Evolutionary conservation across 106 monocot genomes (phyloP).

Genomic region (Acorus calamus): DNA sequence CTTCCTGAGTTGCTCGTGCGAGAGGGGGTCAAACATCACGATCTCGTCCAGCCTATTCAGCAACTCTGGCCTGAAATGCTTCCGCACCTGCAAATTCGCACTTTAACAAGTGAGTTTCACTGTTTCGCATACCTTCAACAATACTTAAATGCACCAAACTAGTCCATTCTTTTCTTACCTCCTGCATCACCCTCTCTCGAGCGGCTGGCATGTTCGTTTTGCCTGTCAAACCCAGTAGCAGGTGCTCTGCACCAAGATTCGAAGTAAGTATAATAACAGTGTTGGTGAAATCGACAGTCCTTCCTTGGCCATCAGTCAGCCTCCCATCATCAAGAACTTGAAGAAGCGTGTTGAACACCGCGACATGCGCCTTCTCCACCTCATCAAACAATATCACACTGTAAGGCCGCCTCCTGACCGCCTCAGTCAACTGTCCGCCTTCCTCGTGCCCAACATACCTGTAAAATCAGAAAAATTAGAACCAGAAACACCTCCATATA

Average conservation of each 20-base stretch:
- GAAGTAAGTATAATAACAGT: constrained; percentile 68
- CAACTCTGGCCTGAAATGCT: constrained; percentile 63
- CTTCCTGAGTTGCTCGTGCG: constrained; percentile 58
- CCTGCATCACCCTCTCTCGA: constrained; percentile 41
- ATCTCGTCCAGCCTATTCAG: constrained; percentile 65
- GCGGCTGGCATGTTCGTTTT: constrained; percentile 40
- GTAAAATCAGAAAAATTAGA: not conserved
- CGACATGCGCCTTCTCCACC: constrained; percentile 65
- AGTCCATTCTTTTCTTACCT: constrained; percentile 20
- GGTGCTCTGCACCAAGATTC: constrained; percentile 73
- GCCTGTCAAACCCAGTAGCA: constrained; percentile 42
- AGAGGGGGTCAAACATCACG: constrained; percentile 66
- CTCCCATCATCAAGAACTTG: constrained; percentile 71
- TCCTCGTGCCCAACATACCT: constrained; percentile 77
- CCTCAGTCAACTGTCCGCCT: constrained; percentile 59
- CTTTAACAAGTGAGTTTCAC: too few species aligned
- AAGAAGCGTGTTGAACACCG: constrained; percentile 60
- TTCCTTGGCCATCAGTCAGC: constrained; percentile 63
- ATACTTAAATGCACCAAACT: not conserved
- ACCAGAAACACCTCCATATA: not conserved
- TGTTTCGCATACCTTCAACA: too few species aligned
- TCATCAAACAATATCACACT: constrained; percentile 69
- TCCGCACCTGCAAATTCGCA: constrained; percentile 27
- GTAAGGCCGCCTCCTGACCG: constrained; percentile 56
- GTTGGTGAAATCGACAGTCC: constrained; percentile 67